Evolutionary conservation across 352 stramenopile species (phyloP), one percentile per base, ranked within the genome.

Genomic region (Phytophthora tubulina): DNA sequence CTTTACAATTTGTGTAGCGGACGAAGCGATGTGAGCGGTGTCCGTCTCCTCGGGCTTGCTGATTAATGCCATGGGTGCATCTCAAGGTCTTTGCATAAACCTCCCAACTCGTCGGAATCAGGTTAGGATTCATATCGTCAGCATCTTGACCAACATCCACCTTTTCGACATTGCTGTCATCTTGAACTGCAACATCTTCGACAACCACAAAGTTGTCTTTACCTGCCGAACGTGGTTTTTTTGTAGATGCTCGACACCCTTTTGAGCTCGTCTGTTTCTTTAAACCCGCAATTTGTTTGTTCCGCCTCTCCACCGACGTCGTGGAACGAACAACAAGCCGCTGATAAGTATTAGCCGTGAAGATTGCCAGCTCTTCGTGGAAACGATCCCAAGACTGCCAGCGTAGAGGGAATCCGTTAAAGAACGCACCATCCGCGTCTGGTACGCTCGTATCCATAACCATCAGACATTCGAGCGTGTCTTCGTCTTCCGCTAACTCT

Each of bases 51-150:
- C 58, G 27, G 1, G 17, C 6, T 1, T 27, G 2, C 9, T 57
- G 44, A 17, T 55, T 55, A 3, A 54, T 50, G 6, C 44, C 33
- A 15, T 66, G 45, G 6, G 58, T 66, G 14, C 45, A 66, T 14
- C 42, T 55, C 2, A 48, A 17, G 1, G 45, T 57, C 33, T 55
- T 57, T 17, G 33, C 21, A 9, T 62, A 62, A 10, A 33, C 27
- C 39, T 61, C 30, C 36, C 54, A 51, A 21, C 14, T 2, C 2
- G 7, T 35, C n/a, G 54, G 39, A 62, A 41, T 36, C 13, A 46
- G 39, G 41, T 46, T 46, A 27, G 21, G 21, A n/a, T 11, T 11
- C 36, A 11, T 41, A 13, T 46, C 9, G 21, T 27, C 21, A 27
- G 21, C 21, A 27, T 46, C 6, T 46, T 46, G 9, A 1, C 41